Percentiles rank a stretch among this genome's conserved stretches.
These are phyloP conservation scores for Boletus vermiculosoides DNA, from an alignment of 768 basidiomycete genomes.

Conservation along the genomic window DNA sequence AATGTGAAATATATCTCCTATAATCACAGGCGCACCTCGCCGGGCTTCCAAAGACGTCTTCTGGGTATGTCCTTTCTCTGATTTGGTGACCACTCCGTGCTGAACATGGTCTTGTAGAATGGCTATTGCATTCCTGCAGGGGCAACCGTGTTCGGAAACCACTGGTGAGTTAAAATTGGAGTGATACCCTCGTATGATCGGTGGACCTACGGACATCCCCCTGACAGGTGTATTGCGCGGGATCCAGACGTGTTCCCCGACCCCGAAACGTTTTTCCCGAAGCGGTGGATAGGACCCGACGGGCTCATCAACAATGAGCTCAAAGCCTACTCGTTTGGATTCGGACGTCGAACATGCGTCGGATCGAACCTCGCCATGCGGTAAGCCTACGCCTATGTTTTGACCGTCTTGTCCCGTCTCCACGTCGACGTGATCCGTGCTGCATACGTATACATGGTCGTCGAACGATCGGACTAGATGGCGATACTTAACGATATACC, in stretches of 20 bases:
- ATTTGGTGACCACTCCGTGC: too few species aligned
- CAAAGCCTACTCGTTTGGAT: slow-evolving; percentile 53
- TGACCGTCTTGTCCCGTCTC: background rate
- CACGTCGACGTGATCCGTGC: background rate
- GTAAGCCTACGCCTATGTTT: slow-evolving; percentile 10
- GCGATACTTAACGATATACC: too few species aligned
- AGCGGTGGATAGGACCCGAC: slow-evolving; percentile 49
- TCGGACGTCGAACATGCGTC: slow-evolving; percentile 41
- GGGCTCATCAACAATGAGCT: slow-evolving; percentile 49
- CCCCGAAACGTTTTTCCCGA: slow-evolving; percentile 53
- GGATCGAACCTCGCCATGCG: slow-evolving; percentile 24
- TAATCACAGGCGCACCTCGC: slow-evolving; percentile 20
- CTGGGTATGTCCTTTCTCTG: slow-evolving; percentile 19
- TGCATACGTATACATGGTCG: background rate
- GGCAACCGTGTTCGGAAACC: slow-evolving; percentile 33
- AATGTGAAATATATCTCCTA: background rate
- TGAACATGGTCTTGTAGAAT: slow-evolving; percentile 23
- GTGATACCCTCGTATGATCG: background rate
- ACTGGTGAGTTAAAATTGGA: slow-evolving; percentile 21
- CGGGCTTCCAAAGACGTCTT: slow-evolving; percentile 26
- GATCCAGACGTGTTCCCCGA: slow-evolving; percentile 29
- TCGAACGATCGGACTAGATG: background rate
- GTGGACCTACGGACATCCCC: background rate
- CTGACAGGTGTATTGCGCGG: slow-evolving; percentile 22
- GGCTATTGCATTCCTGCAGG: slow-evolving; percentile 36